Evolutionary conservation across 31 red algal genomes (phyloP).

Genomic region (Asparagopsis taxiformis): DNA sequence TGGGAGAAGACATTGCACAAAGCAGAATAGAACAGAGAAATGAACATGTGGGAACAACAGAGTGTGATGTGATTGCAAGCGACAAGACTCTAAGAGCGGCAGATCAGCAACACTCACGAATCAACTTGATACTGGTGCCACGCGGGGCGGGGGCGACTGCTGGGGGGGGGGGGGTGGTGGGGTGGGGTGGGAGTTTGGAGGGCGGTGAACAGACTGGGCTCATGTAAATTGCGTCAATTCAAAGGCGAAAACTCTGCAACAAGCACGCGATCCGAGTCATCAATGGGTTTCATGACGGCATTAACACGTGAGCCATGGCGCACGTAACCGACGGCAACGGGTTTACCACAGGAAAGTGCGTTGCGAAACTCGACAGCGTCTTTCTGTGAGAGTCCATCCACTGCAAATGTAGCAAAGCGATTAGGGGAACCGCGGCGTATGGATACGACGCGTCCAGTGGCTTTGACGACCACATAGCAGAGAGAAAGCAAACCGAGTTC

Average conservation of each 20-base stretch:
- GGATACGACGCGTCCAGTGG: constrained; percentile 23
- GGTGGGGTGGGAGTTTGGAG: no score
- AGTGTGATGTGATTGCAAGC: no score
- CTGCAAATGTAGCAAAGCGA: constrained; percentile 24
- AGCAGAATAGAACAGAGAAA: no score
- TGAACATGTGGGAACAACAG: no score
- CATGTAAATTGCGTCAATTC: no score
- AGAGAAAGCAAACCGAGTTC: constrained; percentile 43
- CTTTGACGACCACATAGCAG: constrained; percentile 36
- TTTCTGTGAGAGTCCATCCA: constrained; percentile 14
- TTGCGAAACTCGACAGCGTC: constrained; percentile 21
- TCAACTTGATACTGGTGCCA: no score
- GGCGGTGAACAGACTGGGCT: no score
- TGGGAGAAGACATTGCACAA: no score
- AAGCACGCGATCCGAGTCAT: constrained; percentile 28
- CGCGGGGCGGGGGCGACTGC: no score
- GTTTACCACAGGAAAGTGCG: constrained; percentile 18
- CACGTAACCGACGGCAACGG: constrained; percentile 13
- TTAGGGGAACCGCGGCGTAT: constrained; percentile 16
- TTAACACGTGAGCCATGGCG: constrained; percentile 28
- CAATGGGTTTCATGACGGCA: constrained; percentile 48
- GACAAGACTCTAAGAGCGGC: no score
- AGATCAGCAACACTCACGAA: no score
- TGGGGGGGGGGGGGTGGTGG: no score
- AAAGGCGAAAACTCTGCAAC: constrained; percentile 65